Evolutionary conservation across 1,139 yeast genomes (phyloP).

Genomic region (Meyerozyma elateridarum): DNA sequence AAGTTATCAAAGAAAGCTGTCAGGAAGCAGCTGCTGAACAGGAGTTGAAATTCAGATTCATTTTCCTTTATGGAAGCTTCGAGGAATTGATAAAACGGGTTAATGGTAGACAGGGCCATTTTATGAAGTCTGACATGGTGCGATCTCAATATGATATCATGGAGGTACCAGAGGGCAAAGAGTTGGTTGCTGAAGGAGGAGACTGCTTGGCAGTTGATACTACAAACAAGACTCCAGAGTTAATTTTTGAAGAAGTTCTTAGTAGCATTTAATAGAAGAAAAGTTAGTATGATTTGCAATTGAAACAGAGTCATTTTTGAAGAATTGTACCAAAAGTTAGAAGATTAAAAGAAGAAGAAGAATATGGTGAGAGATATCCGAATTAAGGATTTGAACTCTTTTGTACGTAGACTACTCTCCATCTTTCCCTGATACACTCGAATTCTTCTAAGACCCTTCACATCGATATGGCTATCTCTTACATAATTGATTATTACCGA

Average conservation of each 20-base stretch:
- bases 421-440: too few relatives aligned
- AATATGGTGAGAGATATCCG: too few relatives aligned
- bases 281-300: too few relatives aligned
- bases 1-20: slow-evolving; percentile 37
- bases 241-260: slow-evolving; percentile 20
- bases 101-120: slow-evolving; percentile 62
- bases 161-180: slow-evolving; percentile 58
- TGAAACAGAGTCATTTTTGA: too few relatives aligned
- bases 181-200: slow-evolving; percentile 36
- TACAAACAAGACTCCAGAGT: slow-evolving; percentile 35
- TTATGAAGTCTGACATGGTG: slow-evolving; percentile 83
- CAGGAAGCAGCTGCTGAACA: slow-evolving; percentile 18
- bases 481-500: too few relatives aligned
- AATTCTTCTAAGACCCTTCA: too few relatives aligned
- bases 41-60: slow-evolving; percentile 46
- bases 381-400: too few relatives aligned
- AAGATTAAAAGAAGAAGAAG: too few relatives aligned
- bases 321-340: too few relatives aligned
- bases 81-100: slow-evolving; percentile 62
- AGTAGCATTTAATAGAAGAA: too few relatives aligned
- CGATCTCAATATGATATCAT: slow-evolving; percentile 69
- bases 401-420: too few relatives aligned
- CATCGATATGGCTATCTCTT: too few relatives aligned
- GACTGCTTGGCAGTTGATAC: slow-evolving; percentile 34
- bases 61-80: slow-evolving; percentile 62